Evolutionary conservation across 306 rosid genomes (phyloP), one percentile per base, ranked within the genome.

Genomic region (Vachellia pachyceras): DNA sequence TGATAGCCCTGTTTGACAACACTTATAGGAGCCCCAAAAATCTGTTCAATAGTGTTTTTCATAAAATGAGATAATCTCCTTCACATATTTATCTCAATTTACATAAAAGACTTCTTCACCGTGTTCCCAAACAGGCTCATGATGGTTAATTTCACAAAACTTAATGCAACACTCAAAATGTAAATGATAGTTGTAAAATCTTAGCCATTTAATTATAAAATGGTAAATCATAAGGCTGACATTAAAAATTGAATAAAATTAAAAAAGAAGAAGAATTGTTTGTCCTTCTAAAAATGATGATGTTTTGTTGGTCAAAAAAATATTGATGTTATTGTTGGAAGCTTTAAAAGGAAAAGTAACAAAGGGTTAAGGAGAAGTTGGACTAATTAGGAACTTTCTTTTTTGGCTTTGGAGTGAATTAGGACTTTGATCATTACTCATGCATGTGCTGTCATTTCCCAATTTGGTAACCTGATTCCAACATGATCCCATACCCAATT

Each of bases 391-490:
- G 23, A 66, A 18, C 45, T 7, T 66, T 1, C 41, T 8, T 37
- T 58, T 58, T 23, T 58, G 0, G 35, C 40, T 61, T 61, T 29
- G 3, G 10, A 29, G 68, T 61, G 18, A 61, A 61, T 29, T 12
- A 29, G 7, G 37, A 61, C 80, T 44, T 57, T 67, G 40, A 75
- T 75, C 77, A 42, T 81, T 55, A 54, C 70, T 81, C 80, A 68
- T 68, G 54, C 80, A 68, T 68, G 54, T 81, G 84, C 64, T 55
- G 80, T 42, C 42, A 57, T 75, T 58, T 68, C 44, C 80, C 6
- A 37, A 81, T 25, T 68, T 67, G 76, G 65, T 18, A 75, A 45
- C 33, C 41, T 42, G 71, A 45, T 57, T 81, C 64, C 46, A 68
- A 72, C 23, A 67, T 61, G 68, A 29, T 29, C 60, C 79, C 63